phyloP scores from a whole-genome alignment of 2,329 filamentous ascomycete genomes.

The Aspergillus flavus region DNA sequence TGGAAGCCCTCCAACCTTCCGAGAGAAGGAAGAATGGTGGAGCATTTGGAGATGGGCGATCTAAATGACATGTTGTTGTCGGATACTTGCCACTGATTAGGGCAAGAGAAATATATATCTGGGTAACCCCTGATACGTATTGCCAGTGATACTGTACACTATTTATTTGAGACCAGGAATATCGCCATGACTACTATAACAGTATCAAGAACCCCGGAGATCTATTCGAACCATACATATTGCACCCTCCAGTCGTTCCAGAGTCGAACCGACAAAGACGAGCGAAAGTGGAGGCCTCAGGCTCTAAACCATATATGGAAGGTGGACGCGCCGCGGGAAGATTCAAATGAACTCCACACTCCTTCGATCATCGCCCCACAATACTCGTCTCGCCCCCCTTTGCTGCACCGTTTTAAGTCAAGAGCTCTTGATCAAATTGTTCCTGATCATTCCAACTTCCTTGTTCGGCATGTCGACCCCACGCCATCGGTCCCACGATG shows the following conservation, averaged over 20 bases:
- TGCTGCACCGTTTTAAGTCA: neutral
- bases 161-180: neutral
- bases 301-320: slow-evolving; percentile 18
- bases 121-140: too few relatives aligned
- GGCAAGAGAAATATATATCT: too few relatives aligned
- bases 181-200: neutral
- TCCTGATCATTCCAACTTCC: slow-evolving; percentile 1
- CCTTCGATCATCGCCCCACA: neutral
- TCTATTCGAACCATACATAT: neutral
- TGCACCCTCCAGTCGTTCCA: too few relatives aligned
- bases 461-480: slow-evolving; percentile 32
- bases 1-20: slow-evolving; percentile 25
- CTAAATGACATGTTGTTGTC: slow-evolving; percentile 21
- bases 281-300: neutral
- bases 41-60: slow-evolving; percentile 20
- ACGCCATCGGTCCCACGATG: slow-evolving; percentile 26
- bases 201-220: neutral
- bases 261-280: too few relatives aligned
- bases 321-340: slow-evolving; percentile 14
- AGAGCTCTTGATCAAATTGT: slow-evolving; percentile 12
- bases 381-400: slow-evolving; percentile 9
- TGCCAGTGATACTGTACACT: too few relatives aligned
- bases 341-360: neutral
- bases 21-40: slow-evolving; percentile 18
- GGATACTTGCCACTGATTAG: too few relatives aligned